Evolutionary conservation across 441 rosid species (phyloP).

Genomic region (Hura crepitans): DNA sequence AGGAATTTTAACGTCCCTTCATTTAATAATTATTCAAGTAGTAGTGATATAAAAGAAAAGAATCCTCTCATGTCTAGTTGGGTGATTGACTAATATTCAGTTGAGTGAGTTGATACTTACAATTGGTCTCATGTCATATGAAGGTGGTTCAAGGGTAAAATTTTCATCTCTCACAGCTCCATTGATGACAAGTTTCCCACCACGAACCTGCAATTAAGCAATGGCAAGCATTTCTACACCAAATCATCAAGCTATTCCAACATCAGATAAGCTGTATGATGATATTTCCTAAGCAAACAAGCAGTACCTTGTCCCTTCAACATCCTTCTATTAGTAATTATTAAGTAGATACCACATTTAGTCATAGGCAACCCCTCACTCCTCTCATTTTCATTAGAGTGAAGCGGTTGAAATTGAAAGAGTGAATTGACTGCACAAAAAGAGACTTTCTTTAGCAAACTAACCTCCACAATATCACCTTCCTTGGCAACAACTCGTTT

Average conservation of each 20-base stretch:
- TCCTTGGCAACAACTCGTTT: conserved; percentile 83
- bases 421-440: neutral
- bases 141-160: conserved; percentile 68
- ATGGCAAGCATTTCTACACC: conserved; percentile 5
- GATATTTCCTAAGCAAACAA: neutral
- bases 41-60: neutral
- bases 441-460: conserved; percentile 11
- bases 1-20: neutral
- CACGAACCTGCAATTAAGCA: conserved; percentile 51
- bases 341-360: neutral
- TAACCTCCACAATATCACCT: conserved; percentile 89
- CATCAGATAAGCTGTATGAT: neutral
- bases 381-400: neutral
- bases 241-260: neutral
- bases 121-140: conserved; percentile 71
- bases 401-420: neutral
- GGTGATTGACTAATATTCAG: neutral
- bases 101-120: conserved; percentile 43
- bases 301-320: neutral
- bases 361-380: neutral
- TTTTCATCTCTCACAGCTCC: conserved; percentile 64
- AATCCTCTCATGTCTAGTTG: neutral
- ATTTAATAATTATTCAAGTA: neutral
- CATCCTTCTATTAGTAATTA: neutral
- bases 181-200: conserved; percentile 74